Conservation (phyloP, 345 rosid genomes). For the Gossypium arboreum region DNA sequence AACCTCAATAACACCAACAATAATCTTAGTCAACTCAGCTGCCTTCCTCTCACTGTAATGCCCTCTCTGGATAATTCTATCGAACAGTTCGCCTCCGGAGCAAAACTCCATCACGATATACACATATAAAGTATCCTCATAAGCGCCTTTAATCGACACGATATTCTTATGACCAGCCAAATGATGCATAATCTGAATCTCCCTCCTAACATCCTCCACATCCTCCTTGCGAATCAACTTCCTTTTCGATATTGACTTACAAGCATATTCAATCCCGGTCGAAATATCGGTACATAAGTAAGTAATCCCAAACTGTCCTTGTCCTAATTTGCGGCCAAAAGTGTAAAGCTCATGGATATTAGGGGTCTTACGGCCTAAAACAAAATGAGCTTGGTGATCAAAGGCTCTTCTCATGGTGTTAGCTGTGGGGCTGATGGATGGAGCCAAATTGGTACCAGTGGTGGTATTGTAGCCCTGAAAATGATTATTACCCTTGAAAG, state of each 20-base stretch:
- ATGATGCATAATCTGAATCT: slow-evolving; percentile 99
- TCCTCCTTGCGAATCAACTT: slow-evolving; percentile 92
- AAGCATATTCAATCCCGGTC: slow-evolving; percentile 74
- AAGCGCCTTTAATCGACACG: slow-evolving; percentile 93
- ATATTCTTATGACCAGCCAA: slow-evolving; percentile 94
- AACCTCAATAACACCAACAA: slow-evolving; percentile 93
- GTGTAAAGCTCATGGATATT: slow-evolving; percentile 77
- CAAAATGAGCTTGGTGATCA: slow-evolving; percentile 70
- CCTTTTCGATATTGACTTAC: slow-evolving; percentile 94
- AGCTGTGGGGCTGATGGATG: slow-evolving; percentile 40
- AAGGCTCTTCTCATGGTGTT: slow-evolving; percentile 57
- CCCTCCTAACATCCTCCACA: slow-evolving; percentile 92
- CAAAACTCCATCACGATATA: slow-evolving; percentile 99
- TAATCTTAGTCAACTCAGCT: slow-evolving; percentile 87
- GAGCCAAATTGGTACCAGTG: slow-evolving; percentile 24
- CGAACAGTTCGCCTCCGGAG: slow-evolving; percentile 92
- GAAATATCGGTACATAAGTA: slow-evolving; percentile 71
- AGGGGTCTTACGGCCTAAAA: slow-evolving; percentile 85
- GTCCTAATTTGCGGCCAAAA: slow-evolving; percentile 85
- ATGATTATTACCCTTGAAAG: slow-evolving; percentile 71
- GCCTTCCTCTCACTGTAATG: slow-evolving; percentile 96
- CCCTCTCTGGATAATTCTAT: slow-evolving; percentile 93
- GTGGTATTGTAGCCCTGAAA: slow-evolving; percentile 54
- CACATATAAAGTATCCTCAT: slow-evolving; percentile 75
- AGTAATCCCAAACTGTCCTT: slow-evolving; percentile 96